Conservation (phyloP, 306 rosid species). For the Alnus glutinosa region DNA sequence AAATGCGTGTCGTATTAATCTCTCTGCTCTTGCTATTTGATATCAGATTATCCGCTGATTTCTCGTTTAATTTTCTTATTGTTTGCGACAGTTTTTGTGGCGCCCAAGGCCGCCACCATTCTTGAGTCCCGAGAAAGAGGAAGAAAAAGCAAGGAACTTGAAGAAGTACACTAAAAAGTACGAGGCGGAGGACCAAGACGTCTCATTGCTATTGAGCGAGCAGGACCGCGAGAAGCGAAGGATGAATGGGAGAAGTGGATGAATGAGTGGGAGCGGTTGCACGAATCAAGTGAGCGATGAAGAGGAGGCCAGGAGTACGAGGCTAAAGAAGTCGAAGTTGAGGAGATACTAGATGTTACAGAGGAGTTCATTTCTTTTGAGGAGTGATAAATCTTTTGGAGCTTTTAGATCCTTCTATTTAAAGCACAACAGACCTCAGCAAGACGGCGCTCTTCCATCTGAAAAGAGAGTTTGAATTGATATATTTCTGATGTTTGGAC, state of each 20-base stretch:
- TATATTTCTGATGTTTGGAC: no score
- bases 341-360: slow-evolving; percentile 53
- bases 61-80: no score
- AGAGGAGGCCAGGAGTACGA: slow-evolving; percentile 90
- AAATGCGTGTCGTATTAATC: background rate
- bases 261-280: slow-evolving; percentile 64
- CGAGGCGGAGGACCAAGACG: slow-evolving; percentile 89
- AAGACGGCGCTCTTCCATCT: background rate
- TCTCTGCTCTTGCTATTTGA: background rate
- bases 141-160: slow-evolving; percentile 55
- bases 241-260: slow-evolving; percentile 93
- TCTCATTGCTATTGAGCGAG: slow-evolving; percentile 69
- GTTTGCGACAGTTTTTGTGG: no score
- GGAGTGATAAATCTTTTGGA: background rate
- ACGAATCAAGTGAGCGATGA: slow-evolving; percentile 85
- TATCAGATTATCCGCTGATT: background rate
- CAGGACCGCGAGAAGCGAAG: slow-evolving; percentile 85
- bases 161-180: slow-evolving; percentile 92
- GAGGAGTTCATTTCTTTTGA: slow-evolving; percentile 66
- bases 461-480: background rate
- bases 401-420: background rate
- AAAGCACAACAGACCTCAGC: background rate
- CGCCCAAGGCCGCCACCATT: no score
- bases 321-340: slow-evolving; percentile 85
- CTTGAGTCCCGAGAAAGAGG: no score